Conservation (phyloP, 176 grass and related monocot species). For the Oryza nivara region DNA sequence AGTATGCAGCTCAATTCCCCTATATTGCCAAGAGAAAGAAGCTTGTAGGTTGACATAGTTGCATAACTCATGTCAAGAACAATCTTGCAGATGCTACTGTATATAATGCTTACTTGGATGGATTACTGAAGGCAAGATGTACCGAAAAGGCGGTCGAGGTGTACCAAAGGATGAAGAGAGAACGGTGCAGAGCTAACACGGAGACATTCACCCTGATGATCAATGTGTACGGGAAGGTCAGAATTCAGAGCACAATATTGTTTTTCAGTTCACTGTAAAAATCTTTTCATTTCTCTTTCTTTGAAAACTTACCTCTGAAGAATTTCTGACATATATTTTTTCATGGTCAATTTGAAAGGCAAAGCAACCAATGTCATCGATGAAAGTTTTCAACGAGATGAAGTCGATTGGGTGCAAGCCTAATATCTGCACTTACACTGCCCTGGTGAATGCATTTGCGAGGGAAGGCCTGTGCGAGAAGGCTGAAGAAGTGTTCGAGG, state of each 20-base stretch:
- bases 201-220: constrained; percentile 95
- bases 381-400: constrained; percentile 88
- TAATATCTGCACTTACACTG: constrained; percentile 96
- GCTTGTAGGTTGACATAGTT: background rate
- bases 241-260: constrained; percentile 20
- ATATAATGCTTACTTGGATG: constrained; percentile 79
- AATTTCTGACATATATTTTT: background rate
- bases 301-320: background rate
- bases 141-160: constrained; percentile 77
- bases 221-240: constrained; percentile 89
- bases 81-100: constrained; percentile 60
- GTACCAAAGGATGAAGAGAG: constrained; percentile 84
- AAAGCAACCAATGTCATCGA: constrained; percentile 67
- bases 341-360: constrained; percentile 43
- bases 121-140: constrained; percentile 71
- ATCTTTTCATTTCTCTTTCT: no score
- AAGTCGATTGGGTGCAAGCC: constrained; percentile 73
- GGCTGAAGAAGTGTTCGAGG: constrained; percentile 82
- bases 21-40: background rate
- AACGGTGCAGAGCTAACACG: constrained; percentile 66
- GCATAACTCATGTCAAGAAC: background rate
- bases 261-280: background rate
- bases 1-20: constrained; percentile 43
- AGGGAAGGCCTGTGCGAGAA: constrained; percentile 91
- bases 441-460: constrained; percentile 86